Conservation (phyloP, 1,284 basidiomycete genomes). For the Sparassis latifolia region DNA sequence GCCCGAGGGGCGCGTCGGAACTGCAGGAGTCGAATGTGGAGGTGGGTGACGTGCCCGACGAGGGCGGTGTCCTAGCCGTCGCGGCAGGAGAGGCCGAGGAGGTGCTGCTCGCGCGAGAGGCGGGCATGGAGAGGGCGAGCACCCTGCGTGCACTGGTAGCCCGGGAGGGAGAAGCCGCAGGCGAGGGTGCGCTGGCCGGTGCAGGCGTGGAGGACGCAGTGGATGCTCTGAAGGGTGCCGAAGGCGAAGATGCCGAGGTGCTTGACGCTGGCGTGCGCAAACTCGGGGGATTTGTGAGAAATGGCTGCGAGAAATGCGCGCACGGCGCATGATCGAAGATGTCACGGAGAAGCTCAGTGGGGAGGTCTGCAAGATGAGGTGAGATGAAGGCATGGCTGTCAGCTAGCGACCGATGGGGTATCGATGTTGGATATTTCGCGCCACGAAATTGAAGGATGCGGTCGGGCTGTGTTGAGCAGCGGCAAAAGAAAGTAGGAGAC, state of each 20-base stretch:
- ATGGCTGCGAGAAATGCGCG: slow-evolving; percentile 27
- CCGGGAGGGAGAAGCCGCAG: slow-evolving; percentile 31
- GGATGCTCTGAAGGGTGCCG: slow-evolving; percentile 29
- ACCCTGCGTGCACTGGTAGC: slow-evolving; percentile 21
- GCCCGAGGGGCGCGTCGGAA: slow-evolving; percentile 13
- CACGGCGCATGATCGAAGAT: slow-evolving; percentile 30
- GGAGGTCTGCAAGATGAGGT: slow-evolving; percentile 15
- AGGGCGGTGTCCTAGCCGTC: slow-evolving; percentile 31
- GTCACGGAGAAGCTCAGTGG: slow-evolving; percentile 30
- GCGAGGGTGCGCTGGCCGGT: slow-evolving; percentile 29
- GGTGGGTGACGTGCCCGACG: slow-evolving; percentile 27
- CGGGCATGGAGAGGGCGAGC: no score
- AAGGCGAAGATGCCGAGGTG: slow-evolving; percentile 28
- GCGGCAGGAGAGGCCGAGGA: slow-evolving; percentile 30
- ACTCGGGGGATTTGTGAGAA: slow-evolving; percentile 20
- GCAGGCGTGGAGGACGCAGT: slow-evolving; percentile 27
- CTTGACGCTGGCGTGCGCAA: slow-evolving; percentile 20
- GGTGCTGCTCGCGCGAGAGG: slow-evolving; percentile 28
- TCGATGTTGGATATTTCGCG: no score
- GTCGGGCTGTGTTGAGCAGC: no score
- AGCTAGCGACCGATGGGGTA: no score
- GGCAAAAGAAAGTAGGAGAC: no score
- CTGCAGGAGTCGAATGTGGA: slow-evolving; percentile 24
- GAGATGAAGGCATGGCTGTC: no score
- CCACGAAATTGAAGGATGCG: no score